Percentiles rank a stretch among this genome's conserved stretches.
Evolutionary conservation across 352 stramenopile genomes (phyloP).

Genomic region (Globisporangium apiculatum): DNA sequence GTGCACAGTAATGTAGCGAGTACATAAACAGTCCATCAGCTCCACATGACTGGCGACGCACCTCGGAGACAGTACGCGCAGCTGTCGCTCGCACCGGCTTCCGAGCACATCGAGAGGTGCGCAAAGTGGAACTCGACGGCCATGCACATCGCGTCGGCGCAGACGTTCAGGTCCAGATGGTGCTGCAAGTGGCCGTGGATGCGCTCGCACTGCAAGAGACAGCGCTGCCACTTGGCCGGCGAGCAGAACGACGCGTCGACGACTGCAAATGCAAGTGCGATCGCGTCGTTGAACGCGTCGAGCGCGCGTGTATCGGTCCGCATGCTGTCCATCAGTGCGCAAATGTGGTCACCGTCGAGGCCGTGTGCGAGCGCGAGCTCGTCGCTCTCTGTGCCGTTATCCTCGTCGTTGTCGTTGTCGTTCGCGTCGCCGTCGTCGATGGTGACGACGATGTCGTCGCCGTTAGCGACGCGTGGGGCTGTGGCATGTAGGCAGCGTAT

Average conservation of each 20-base stretch:
- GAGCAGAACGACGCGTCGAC: conserved; percentile 59
- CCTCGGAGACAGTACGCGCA: conserved; percentile 54
- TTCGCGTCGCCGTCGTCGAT: background rate
- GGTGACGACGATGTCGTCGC: background rate
- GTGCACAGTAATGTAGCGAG: too few species aligned
- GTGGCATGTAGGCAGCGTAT: too few species aligned
- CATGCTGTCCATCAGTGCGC: conserved; percentile 9
- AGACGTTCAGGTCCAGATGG: conserved; percentile 48
- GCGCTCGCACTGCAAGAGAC: conserved; percentile 42
- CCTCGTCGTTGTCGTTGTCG: background rate
- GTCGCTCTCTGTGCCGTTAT: too few species aligned
- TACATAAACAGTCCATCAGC: too few species aligned
- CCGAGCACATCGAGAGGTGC: conserved; percentile 45
- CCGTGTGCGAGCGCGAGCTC: background rate
- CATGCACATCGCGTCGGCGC: conserved; percentile 39
- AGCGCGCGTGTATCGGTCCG: conserved; percentile 10
- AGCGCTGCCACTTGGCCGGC: conserved; percentile 34
- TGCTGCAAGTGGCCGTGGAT: conserved; percentile 58
- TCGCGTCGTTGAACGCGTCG: conserved; percentile 27
- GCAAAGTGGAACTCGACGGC: conserved; percentile 55
- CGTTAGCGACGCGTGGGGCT: too few species aligned
- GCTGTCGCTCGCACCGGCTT: conserved; percentile 15
- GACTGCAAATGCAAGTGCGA: conserved; percentile 43
- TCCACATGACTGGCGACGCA: conserved; percentile 1
- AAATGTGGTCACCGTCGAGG: conserved; percentile 7